These are phyloP conservation scores for Metschnikowia hibisci DNA, from an alignment of 805 yeast genomes.

Conservation along the genomic window DNA sequence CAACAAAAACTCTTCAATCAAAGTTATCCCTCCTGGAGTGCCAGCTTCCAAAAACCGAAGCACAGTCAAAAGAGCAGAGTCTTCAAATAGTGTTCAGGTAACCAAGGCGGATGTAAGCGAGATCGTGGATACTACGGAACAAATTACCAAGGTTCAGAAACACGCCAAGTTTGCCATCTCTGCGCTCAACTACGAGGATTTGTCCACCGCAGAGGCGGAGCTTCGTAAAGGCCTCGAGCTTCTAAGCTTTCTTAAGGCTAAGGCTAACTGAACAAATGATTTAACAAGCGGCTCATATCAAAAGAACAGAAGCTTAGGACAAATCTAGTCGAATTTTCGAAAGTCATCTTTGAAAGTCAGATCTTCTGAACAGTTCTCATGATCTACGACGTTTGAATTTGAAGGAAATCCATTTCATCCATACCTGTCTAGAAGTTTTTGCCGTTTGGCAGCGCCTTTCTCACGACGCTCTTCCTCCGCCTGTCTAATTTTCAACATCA, in stretches of 20 bases:
- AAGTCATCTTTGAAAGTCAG: too few species aligned
- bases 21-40: constrained; percentile 28
- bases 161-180: constrained; percentile 73
- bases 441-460: constrained; percentile 9
- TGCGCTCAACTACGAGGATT: constrained; percentile 75
- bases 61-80: not conserved
- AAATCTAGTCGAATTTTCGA: not conserved
- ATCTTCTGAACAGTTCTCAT: too few species aligned
- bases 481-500: constrained; percentile 27
- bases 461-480: constrained; percentile 17
- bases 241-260: constrained; percentile 19
- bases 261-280: not conserved
- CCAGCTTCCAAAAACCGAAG: not conserved
- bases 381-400: too few species aligned
- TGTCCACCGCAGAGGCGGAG: constrained; percentile 63
- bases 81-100: constrained; percentile 7
- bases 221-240: constrained; percentile 50
- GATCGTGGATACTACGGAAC: constrained; percentile 53
- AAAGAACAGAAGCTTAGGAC: not conserved
- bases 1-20: constrained; percentile 36
- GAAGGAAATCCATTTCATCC: constrained; percentile 5
- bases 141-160: constrained; percentile 59
- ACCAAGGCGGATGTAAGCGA: constrained; percentile 40
- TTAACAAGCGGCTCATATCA: not conserved
- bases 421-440: constrained; percentile 13